Evolutionary conservation across 2,329 filamentous ascomycete genomes (phyloP).

Genomic region (Sporothrix brasiliensis): DNA sequence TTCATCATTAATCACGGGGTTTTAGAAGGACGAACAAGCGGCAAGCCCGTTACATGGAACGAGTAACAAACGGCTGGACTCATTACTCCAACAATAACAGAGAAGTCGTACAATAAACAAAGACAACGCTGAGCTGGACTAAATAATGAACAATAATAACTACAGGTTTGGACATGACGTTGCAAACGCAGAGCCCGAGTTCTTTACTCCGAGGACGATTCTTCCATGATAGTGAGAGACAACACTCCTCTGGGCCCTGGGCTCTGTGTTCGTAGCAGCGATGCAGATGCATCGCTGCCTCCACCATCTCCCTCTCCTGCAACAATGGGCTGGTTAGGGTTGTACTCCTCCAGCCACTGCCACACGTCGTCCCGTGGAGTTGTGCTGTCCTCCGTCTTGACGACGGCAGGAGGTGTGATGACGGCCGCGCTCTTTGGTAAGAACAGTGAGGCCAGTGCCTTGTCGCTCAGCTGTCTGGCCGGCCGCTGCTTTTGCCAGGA

Average conservation of each 20-base stretch:
- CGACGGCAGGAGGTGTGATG: neutral
- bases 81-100: too few relatives aligned
- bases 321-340: conserved; percentile 22
- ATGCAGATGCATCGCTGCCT: neutral
- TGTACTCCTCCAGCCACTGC: conserved; percentile 37
- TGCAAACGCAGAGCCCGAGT: too few relatives aligned
- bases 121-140: neutral
- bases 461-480: neutral
- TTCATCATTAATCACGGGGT: too few relatives aligned
- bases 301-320: neutral
- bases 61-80: neutral
- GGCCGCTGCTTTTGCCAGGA: neutral
- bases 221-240: conserved; percentile 34
- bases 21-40: neutral
- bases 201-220: conserved; percentile 32
- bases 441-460: neutral
- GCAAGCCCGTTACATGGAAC: neutral
- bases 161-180: neutral
- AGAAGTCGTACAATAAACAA: too few relatives aligned
- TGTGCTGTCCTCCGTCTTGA: conserved; percentile 20
- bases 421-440: neutral
- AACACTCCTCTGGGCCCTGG: conserved; percentile 23
- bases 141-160: neutral
- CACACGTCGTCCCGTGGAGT: conserved; percentile 34
- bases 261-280: neutral